Evolutionary conservation across 768 basidiomycete genomes (phyloP).

Genomic region (Ramaria rubella): DNA sequence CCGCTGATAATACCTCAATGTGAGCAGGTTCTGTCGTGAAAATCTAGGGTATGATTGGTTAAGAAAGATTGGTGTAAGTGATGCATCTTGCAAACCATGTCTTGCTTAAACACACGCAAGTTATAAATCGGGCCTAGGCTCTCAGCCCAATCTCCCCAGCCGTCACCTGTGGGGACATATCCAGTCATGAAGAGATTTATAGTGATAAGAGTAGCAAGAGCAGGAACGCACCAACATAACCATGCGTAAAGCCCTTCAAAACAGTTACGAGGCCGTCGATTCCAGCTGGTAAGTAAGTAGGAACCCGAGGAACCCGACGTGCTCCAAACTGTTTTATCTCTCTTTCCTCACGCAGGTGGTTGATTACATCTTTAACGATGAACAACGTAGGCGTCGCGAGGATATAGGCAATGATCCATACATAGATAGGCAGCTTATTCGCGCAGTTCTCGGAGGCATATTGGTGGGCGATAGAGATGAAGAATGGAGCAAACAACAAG

Average conservation of each 20-base stretch:
- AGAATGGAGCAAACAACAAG: background rate
- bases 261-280: conserved; percentile 27
- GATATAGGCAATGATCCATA: background rate
- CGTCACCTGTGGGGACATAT: conserved; percentile 24
- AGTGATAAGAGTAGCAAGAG: background rate
- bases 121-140: conserved; percentile 29
- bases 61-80: conserved; percentile 38
- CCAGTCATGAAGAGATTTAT: background rate
- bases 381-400: background rate
- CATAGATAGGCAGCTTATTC: background rate
- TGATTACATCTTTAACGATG: background rate
- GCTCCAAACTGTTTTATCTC: conserved; percentile 22
- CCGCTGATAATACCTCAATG: background rate
- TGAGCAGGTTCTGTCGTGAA: background rate
- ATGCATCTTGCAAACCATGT: background rate
- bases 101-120: conserved; percentile 12
- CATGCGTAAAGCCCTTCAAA: conserved; percentile 20
- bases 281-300: conserved; percentile 31
- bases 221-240: conserved; percentile 23
- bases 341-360: conserved; percentile 7
- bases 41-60: conserved; percentile 12
- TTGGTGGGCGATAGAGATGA: background rate
- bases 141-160: conserved; percentile 18
- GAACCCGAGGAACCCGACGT: conserved; percentile 27
- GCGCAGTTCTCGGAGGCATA: background rate